Conservation (phyloP, 306 rosid genomes). For the Lathyrus sativus region DNA sequence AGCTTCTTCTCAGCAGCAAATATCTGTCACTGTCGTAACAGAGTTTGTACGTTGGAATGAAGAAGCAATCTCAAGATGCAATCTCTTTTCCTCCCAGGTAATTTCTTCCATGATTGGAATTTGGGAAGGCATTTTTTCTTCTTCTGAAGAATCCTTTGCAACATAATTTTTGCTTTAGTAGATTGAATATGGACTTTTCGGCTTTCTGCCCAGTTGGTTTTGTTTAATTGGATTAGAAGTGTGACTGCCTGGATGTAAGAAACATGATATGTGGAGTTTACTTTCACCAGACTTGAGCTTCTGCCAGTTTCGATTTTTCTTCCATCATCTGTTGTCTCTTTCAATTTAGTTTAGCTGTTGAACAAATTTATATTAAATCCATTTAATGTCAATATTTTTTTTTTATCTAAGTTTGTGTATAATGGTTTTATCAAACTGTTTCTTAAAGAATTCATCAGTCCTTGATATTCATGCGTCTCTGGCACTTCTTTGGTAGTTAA, state of each 20-base stretch:
- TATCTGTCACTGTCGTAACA: slow-evolving; percentile 96
- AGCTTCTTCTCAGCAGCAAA: slow-evolving; percentile 84
- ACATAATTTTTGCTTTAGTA: slow-evolving; percentile 7
- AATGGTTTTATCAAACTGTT: slow-evolving; percentile 8
- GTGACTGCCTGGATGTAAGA: not conserved
- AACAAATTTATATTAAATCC: slow-evolving; percentile 1
- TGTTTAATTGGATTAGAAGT: slow-evolving; percentile 20
- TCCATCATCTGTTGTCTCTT: slow-evolving; percentile 7
- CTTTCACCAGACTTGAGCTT: not conserved
- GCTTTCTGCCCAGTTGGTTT: slow-evolving; percentile 19
- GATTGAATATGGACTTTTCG: not conserved
- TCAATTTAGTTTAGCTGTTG: slow-evolving; percentile 5
- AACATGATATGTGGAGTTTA: slow-evolving; percentile 2
- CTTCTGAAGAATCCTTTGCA: not conserved
- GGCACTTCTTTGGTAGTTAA: slow-evolving; percentile 13
- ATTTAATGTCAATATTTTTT: slow-evolving; percentile 4
- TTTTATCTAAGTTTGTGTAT: not conserved
- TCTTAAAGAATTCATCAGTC: slow-evolving; percentile 17
- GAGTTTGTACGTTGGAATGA: slow-evolving; percentile 99
- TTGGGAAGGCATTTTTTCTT: slow-evolving; percentile 19
- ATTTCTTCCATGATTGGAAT: slow-evolving; percentile 33
- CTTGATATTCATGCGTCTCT: slow-evolving; percentile 12
- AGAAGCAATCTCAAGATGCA: slow-evolving; percentile 96
- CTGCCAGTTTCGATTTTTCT: slow-evolving; percentile 31
- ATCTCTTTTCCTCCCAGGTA: slow-evolving; percentile 90